Percentiles rank a stretch among this genome's conserved stretches.
These are phyloP conservation scores for Nicotiana attenuata DNA, from an alignment of 257 asterid genomes.

Conservation along the genomic window DNA sequence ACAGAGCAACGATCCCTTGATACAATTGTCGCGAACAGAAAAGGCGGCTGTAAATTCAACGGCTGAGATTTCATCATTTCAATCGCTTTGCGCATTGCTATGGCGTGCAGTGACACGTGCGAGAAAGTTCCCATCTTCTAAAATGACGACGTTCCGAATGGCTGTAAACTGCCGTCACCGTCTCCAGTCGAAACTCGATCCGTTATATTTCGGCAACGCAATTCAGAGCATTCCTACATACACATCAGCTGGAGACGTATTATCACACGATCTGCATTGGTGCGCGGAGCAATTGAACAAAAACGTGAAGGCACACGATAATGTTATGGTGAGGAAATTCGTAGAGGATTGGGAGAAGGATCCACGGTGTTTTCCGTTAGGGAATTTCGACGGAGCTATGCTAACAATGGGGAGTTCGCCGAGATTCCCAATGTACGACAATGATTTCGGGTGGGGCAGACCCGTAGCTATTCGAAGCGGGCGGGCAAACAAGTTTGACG, in stretches of 20 bases:
- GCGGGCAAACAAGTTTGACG: constrained; percentile 27
- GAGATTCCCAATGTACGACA: too few species aligned
- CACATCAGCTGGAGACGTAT: constrained; percentile 37
- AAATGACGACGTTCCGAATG: constrained; percentile 53
- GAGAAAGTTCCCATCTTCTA: constrained; percentile 30
- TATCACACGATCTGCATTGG: constrained; percentile 32
- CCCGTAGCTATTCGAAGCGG: constrained; percentile 43
- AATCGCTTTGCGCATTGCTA: constrained; percentile 47
- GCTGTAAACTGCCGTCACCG: constrained; percentile 63
- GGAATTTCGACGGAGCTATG: constrained; percentile 57
- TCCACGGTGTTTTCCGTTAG: constrained; percentile 56
- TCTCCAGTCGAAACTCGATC: constrained; percentile 48
- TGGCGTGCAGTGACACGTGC: constrained; percentile 62
- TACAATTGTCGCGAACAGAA: constrained; percentile 12
- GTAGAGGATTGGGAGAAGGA: constrained; percentile 40
- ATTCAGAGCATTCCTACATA: constrained; percentile 53
- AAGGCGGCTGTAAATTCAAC: background rate
- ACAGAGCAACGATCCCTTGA: constrained; percentile 43
- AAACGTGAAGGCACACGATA: constrained; percentile 39
- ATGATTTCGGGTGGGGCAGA: too few species aligned
- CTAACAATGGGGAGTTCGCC: constrained; percentile 22
- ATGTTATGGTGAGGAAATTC: constrained; percentile 30
- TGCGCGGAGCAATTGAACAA: constrained; percentile 45
- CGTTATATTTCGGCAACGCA: constrained; percentile 54
- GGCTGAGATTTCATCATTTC: constrained; percentile 56